phyloP scores from a whole-genome alignment of 2,329 filamentous ascomycete genomes.

The Alternaria alternata region DNA sequence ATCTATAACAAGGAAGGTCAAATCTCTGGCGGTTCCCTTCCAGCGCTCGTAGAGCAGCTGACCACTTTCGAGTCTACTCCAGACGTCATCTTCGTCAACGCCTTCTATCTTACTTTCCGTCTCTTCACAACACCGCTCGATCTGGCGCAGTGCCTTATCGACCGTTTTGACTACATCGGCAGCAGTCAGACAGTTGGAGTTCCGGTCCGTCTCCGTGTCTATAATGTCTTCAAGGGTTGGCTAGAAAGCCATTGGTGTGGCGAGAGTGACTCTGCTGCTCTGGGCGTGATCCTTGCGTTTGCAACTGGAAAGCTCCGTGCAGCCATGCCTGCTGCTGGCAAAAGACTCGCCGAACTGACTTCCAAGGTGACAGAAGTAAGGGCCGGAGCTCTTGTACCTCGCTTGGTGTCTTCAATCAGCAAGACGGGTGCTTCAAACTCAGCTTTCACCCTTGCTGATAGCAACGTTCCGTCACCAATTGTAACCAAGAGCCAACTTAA shows the following conservation, averaged over 20 bases:
- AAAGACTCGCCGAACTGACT: conserved; percentile 79
- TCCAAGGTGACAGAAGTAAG: conserved; percentile 78
- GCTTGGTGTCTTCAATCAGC: conserved; percentile 83
- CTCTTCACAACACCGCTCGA: conserved; percentile 84
- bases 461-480: conserved; percentile 72
- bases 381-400: conserved; percentile 76
- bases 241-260: conserved; percentile 94
- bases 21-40: conserved; percentile 89
- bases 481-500: conserved; percentile 80
- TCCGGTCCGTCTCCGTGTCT: conserved; percentile 87
- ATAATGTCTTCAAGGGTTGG: conserved; percentile 98
- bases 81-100: conserved; percentile 88
- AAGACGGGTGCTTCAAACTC: conserved; percentile 82
- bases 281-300: conserved; percentile 80
- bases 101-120: conserved; percentile 95
- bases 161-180: conserved; percentile 90
- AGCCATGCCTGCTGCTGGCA: conserved; percentile 78
- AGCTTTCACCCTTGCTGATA: conserved; percentile 74
- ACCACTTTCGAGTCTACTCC: conserved; percentile 93
- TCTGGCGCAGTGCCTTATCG: conserved; percentile 82
- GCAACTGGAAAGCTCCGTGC: conserved; percentile 74
- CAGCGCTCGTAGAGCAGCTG: conserved; percentile 90
- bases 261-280: conserved; percentile 77
- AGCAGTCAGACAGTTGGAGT: conserved; percentile 77
- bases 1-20: conserved; percentile 94